phyloP scores from a whole-genome alignment of 2,329 filamentous ascomycete species.

The Fusarium chaquense region DNA sequence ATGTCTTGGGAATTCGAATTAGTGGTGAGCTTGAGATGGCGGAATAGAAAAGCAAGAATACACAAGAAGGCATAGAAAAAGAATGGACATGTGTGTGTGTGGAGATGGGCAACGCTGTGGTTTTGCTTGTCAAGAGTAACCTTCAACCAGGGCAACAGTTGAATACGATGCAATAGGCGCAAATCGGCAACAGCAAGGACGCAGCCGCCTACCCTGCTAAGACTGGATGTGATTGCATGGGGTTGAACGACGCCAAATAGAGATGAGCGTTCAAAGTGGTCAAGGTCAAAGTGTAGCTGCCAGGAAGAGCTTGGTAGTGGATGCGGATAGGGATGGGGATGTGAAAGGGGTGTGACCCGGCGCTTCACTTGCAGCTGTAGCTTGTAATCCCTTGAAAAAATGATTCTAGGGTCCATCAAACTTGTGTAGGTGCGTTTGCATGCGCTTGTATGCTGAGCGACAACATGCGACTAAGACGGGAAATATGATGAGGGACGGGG shows the following conservation, averaged over 20 bases:
- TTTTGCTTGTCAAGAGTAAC: conserved; percentile 44
- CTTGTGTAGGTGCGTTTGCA: conserved; percentile 24
- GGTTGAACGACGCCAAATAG: conserved; percentile 45
- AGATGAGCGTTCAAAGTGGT: conserved; percentile 42
- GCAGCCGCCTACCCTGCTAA: conserved; percentile 45
- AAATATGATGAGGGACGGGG: conserved; percentile 19
- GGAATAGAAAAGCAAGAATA: conserved; percentile 25
- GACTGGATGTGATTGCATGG: conserved; percentile 44
- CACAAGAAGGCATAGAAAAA: conserved; percentile 28
- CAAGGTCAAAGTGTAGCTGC: conserved; percentile 33
- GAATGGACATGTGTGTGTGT: conserved; percentile 29
- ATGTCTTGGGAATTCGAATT: conserved; percentile 31
- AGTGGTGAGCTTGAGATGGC: conserved; percentile 27
- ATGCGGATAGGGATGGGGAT: conserved; percentile 43
- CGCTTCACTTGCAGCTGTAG: conserved; percentile 51
- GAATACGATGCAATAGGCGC: conserved; percentile 40
- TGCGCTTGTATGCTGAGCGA: conserved; percentile 38
- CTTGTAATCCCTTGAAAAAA: conserved; percentile 42
- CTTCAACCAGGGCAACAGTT: conserved; percentile 29
- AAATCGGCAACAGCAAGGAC: conserved; percentile 37
- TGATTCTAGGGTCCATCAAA: conserved; percentile 41
- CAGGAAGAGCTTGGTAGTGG: conserved; percentile 44
- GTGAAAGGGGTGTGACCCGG: conserved; percentile 50
- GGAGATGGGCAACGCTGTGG: conserved; percentile 41
- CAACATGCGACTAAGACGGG: conserved; percentile 33